phyloP scores from a whole-genome alignment of 768 basidiomycete species.

The Cytidiella melzeri region DNA sequence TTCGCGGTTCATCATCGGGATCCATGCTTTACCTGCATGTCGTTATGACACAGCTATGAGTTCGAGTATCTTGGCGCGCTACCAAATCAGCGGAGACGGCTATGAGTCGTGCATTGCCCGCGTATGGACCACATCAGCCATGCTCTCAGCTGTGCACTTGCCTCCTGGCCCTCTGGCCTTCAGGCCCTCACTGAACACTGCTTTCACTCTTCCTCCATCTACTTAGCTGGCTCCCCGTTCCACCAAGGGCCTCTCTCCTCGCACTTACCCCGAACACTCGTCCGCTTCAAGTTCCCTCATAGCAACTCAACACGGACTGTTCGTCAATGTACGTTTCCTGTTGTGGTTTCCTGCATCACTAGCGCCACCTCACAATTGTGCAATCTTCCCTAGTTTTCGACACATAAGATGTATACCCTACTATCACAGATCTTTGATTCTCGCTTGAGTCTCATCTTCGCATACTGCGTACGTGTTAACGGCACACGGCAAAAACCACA shows the following conservation, averaged over 20 bases:
- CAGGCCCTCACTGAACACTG: neutral
- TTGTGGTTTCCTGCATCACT: too few relatives aligned
- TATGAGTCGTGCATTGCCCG: neutral
- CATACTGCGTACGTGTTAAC: neutral
- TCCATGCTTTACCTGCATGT: neutral
- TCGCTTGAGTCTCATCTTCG: neutral
- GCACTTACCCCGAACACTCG: neutral
- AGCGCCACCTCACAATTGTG: neutral
- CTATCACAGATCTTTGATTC: neutral
- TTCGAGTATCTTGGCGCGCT: neutral
- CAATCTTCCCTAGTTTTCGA: neutral
- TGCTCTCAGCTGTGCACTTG: neutral
- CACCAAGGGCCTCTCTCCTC: neutral
- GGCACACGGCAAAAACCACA: too few relatives aligned
- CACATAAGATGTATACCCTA: neutral
- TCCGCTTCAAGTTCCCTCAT: too few relatives aligned
- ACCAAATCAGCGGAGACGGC: neutral
- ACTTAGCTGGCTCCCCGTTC: neutral
- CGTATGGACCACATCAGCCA: neutral
- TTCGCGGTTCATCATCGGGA: too few relatives aligned
- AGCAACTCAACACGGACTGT: too few relatives aligned
- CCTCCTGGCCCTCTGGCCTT: neutral
- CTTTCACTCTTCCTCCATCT: neutral
- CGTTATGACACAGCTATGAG: neutral
- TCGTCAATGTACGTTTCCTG: too few relatives aligned